Evolutionary conservation across 306 rosid species (phyloP).

Genomic region (Sechiopsis laciniata): DNA sequence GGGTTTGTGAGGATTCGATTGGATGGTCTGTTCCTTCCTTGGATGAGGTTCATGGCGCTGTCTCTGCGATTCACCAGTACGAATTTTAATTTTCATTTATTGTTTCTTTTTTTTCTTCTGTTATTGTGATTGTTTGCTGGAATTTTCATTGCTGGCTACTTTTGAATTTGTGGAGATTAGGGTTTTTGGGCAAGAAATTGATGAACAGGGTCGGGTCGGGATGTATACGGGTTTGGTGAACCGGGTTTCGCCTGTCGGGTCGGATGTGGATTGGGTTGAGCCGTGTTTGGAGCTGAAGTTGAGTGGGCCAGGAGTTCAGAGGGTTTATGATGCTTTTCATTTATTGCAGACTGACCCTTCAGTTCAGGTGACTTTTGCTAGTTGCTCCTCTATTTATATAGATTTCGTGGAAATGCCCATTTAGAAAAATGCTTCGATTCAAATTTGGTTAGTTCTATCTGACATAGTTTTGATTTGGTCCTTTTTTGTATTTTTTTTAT

Average conservation of each 20-base stretch:
- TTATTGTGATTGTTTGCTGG: not conserved
- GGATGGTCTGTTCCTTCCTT: conserved; percentile 42
- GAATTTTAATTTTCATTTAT: not conserved
- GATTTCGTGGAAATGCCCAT: not conserved
- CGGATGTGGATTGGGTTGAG: conserved; percentile 53
- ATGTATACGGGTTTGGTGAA: conserved; percentile 26
- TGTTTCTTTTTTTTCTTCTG: too few relatives aligned
- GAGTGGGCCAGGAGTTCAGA: conserved; percentile 29
- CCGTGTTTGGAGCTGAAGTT: conserved; percentile 40
- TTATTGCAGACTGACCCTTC: conserved; percentile 61
- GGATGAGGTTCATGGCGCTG: conserved; percentile 43
- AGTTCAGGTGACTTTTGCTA: conserved; percentile 48
- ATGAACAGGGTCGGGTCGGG: conserved; percentile 27
- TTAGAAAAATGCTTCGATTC: not conserved
- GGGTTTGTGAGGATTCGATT: conserved; percentile 24
- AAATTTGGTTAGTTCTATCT: not conserved
- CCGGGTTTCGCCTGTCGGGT: conserved; percentile 35
- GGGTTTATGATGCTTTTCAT: conserved; percentile 55
- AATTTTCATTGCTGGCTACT: not conserved
- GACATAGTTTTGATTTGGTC: not conserved
- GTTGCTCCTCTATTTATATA: not conserved
- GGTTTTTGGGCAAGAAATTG: conserved; percentile 43
- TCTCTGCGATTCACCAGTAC: conserved; percentile 46
- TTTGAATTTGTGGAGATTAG: conserved; percentile 25
- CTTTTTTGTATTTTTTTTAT: too few relatives aligned